These are phyloP conservation scores for Silene vulgaris DNA, from an alignment of 179 eudicot genomes.

Conservation along the genomic window DNA sequence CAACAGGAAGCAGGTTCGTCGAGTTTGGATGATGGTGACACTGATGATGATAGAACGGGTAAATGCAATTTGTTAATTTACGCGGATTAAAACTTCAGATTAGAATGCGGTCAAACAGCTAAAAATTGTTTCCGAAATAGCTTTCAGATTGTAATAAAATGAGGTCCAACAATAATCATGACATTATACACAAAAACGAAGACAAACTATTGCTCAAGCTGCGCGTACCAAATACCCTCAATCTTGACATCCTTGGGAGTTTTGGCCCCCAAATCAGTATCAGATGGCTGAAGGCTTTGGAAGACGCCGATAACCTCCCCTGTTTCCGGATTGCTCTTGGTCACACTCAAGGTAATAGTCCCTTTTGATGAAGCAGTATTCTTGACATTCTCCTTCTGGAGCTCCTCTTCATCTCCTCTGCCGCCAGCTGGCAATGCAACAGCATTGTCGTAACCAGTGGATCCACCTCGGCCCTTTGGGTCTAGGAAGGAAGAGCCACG, in stretches of 20 bases:
- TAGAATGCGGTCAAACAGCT: too few relatives aligned
- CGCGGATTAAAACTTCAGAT: too few relatives aligned
- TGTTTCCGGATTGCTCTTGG: slow-evolving; percentile 72
- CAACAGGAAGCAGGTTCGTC: too few relatives aligned
- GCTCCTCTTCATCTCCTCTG: slow-evolving; percentile 97
- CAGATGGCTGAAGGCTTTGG: slow-evolving; percentile 92
- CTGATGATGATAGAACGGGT: too few relatives aligned
- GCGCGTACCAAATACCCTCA: slow-evolving; percentile 95
- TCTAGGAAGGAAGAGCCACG: slow-evolving; percentile 95
- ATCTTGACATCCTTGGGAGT: slow-evolving; percentile 89
- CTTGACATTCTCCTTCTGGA: slow-evolving; percentile 78
- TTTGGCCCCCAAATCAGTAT: slow-evolving; percentile 94
- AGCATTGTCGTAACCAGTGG: slow-evolving; percentile 89
- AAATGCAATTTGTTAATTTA: too few relatives aligned
- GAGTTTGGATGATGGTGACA: too few relatives aligned
- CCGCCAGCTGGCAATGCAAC: slow-evolving; percentile 97
- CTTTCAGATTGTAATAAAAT: slow-evolving; percentile 20
- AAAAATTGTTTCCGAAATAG: slow-evolving; percentile 5
- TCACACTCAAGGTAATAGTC: slow-evolving; percentile 71
- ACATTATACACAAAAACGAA: slow-evolving; percentile 22
- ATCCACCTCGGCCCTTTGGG: slow-evolving; percentile 99
- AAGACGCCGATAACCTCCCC: slow-evolving; percentile 93
- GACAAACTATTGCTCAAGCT: slow-evolving; percentile 44
- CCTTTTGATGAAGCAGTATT: slow-evolving; percentile 62
- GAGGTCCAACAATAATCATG: slow-evolving; percentile 13